Base-by-base conservation (phyloP, 73 alveolate species). In the Durusdinium trenchii region DNA sequence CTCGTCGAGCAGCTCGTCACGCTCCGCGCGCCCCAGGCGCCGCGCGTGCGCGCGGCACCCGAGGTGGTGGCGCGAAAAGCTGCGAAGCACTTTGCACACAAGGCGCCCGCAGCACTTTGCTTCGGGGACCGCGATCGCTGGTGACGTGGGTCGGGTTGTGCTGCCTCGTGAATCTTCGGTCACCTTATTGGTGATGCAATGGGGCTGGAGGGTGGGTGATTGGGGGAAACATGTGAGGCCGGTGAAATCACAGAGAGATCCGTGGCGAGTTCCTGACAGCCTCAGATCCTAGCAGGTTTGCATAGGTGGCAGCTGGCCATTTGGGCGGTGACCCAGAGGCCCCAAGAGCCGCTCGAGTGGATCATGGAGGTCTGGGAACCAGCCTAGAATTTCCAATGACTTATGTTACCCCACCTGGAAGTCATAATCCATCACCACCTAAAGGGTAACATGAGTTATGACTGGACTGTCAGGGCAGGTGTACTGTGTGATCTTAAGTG, bases 1-100 rank as follows among this genome's bases (percentile, higher is more conserved):
- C 90, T 91, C 23, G 90, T 91, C 79, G 98, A 91, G 60, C 69
- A 78, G 61, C 90, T 91, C 78, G 98, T 91, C 46, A 81, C 82
- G 90, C 89, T 91, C 43, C 76, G 89, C 51, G 47, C 90, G 57
- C 60, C 62, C 62, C 62, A 54, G 40, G 82, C 81, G 26, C 78
- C 71, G 45, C 87, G 89, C 28, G 98, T 81, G 60, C 98, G 98
- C 47, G 90, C 98, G 16, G 90, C 87, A 32, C 98, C 90, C 23
- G 73, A 71, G 36, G 57, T 60, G 6, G 78, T 38, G 61, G 98
- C 98, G 12, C 16, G 82, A 57, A 91, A 91, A 76, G 98, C 90
- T 43, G 98, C 90, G 46, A 91, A 69, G 76, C 87, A 91, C 78
- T 91, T 91, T 18, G 95, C 64, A 42, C 81, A 81, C n/a, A 81